Conservation (phyloP, 306 rosid genomes). For the Senna tora region DNA sequence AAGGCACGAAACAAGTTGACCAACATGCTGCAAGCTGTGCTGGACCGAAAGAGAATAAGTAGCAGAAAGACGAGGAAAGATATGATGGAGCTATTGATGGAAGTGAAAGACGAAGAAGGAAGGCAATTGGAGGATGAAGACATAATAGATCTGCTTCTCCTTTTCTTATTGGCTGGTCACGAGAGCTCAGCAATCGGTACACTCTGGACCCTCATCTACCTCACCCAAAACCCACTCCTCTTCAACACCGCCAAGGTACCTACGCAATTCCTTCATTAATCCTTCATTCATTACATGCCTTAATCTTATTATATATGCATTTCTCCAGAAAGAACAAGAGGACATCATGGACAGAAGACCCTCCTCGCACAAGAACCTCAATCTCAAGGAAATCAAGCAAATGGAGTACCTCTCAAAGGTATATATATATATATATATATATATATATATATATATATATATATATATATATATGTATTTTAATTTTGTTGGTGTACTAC, state of each 20-base stretch:
- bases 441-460: constrained; percentile 1
- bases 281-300: too few relatives aligned
- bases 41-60: constrained; percentile 47
- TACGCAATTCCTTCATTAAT: too few relatives aligned
- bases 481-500: background rate
- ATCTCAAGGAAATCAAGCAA: constrained; percentile 55
- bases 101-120: constrained; percentile 69
- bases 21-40: constrained; percentile 48
- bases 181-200: constrained; percentile 82
- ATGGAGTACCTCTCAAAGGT: constrained; percentile 72
- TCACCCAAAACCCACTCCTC: constrained; percentile 52
- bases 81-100: constrained; percentile 65
- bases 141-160: constrained; percentile 62
- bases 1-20: constrained; percentile 73
- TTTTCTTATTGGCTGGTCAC: constrained; percentile 84
- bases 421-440: background rate
- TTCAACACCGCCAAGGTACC: constrained; percentile 67
- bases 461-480: background rate
- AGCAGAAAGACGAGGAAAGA: constrained; percentile 43
- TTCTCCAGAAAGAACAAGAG: constrained; percentile 64
- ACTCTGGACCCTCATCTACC: constrained; percentile 70
- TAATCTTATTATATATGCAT: too few relatives aligned
- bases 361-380: constrained; percentile 50
- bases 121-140: constrained; percentile 62
- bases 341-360: constrained; percentile 52